These are phyloP conservation scores for Mikania micrantha DNA, from an alignment of 129 eudicot genomes.

Conservation along the genomic window DNA sequence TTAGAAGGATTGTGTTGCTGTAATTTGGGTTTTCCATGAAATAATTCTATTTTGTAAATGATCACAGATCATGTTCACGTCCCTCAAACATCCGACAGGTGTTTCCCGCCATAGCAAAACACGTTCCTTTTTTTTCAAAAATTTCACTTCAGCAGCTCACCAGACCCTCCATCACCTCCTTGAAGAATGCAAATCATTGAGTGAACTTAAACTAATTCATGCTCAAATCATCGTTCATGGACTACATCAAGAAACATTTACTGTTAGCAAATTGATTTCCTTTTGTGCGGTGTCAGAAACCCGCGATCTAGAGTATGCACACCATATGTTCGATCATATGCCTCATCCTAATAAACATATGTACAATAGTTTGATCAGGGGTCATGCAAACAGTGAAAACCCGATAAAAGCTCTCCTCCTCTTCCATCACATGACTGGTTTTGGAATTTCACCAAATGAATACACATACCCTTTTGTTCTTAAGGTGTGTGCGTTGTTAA, in stretches of 20 bases:
- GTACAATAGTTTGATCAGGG: slow-evolving; percentile 33
- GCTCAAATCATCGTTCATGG: slow-evolving; percentile 36
- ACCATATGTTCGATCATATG: slow-evolving; percentile 26
- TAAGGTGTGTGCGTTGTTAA: slow-evolving; percentile 19
- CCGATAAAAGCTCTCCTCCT: background rate
- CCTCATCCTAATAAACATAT: slow-evolving; percentile 23
- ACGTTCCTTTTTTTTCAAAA: background rate
- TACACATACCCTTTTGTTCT: slow-evolving; percentile 36
- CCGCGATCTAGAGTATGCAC: slow-evolving; percentile 17
- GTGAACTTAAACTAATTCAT: slow-evolving; percentile 25
- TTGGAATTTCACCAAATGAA: slow-evolving; percentile 29
- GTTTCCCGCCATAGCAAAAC: slow-evolving; percentile 24
- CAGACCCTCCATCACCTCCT: slow-evolving; percentile 23
- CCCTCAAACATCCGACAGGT: background rate
- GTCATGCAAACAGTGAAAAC: slow-evolving; percentile 12
- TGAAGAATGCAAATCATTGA: slow-evolving; percentile 28
- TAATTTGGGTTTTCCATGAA: too few relatives aligned
- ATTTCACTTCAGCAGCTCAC: slow-evolving; percentile 14
- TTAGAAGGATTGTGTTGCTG: too few relatives aligned
- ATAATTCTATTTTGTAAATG: background rate
- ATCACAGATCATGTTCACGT: slow-evolving; percentile 15
- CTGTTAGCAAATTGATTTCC: slow-evolving; percentile 25
- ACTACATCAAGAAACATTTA: slow-evolving; percentile 30
- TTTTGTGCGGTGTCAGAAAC: slow-evolving; percentile 23
- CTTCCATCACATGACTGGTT: slow-evolving; percentile 15